Evolutionary conservation across 2,329 filamentous ascomycete genomes (phyloP).

Genomic region (Pseudocercospora crystallina): DNA sequence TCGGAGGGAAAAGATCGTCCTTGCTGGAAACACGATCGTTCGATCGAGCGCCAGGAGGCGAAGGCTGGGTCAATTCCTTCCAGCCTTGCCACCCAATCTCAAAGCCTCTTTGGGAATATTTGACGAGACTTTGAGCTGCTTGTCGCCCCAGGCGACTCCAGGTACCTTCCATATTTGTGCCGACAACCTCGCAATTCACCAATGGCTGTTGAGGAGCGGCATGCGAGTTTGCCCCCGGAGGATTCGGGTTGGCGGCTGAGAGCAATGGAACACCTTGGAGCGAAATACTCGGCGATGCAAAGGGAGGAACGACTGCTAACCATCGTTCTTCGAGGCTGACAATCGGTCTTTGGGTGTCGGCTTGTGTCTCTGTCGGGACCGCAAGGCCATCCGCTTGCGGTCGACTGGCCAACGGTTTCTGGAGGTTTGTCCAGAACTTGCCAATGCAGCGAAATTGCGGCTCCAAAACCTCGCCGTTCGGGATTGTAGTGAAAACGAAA

Average conservation of each 20-base stretch:
- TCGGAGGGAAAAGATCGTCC: constrained; percentile 63
- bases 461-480: constrained; percentile 28
- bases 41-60: constrained; percentile 37
- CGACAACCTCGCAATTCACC: constrained; percentile 67
- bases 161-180: constrained; percentile 63
- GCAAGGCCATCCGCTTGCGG: constrained; percentile 33
- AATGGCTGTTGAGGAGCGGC: constrained; percentile 69
- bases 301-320: constrained; percentile 73
- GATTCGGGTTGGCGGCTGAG: constrained; percentile 51
- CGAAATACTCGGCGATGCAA: constrained; percentile 65
- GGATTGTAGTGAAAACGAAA: constrained; percentile 61
- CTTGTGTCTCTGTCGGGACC: constrained; percentile 16
- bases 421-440: constrained; percentile 86
- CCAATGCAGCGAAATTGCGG: constrained; percentile 66
- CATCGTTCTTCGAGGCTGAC: constrained; percentile 70
- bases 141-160: constrained; percentile 55
- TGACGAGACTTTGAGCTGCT: constrained; percentile 74
- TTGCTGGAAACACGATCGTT: constrained; percentile 16
- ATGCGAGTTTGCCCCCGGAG: constrained; percentile 57
- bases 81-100: constrained; percentile 75
- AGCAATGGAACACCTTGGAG: constrained; percentile 65
- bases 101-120: constrained; percentile 57
- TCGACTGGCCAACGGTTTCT: constrained; percentile 19
- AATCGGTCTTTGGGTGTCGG: constrained; percentile 54
- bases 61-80: constrained; percentile 73